Percentiles rank a stretch among this genome's conserved stretches.
Conservation (phyloP, 2,329 filamentous ascomycete species). For the Colletotrichum paranaense region DNA sequence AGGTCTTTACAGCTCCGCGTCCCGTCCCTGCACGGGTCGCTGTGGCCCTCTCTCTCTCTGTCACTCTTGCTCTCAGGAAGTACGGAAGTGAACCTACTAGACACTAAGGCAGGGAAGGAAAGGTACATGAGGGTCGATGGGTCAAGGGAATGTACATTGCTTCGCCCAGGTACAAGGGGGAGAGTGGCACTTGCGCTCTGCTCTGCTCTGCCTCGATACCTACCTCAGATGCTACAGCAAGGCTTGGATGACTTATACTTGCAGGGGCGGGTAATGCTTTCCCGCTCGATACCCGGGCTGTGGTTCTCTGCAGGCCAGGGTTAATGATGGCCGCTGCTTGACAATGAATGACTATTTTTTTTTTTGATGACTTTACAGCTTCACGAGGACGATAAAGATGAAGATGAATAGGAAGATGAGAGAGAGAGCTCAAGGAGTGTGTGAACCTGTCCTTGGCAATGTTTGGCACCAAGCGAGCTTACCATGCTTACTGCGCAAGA, state of each 20-base stretch:
- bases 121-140: slow-evolving; percentile 10
- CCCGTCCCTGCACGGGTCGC: slow-evolving; percentile 26
- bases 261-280: background rate
- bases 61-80: background rate
- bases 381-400: background rate
- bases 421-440: background rate
- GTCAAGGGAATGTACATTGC: background rate
- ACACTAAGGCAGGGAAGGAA: slow-evolving; percentile 4
- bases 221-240: background rate
- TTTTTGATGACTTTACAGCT: background rate
- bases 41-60: slow-evolving; percentile 3
- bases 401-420: background rate
- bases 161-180: slow-evolving; percentile 7
- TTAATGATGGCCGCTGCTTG: background rate
- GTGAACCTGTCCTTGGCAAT: background rate
- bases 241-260: background rate
- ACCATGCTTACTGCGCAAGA: slow-evolving; percentile 4
- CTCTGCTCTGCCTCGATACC: background rate
- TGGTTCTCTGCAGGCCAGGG: background rate
- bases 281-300: background rate
- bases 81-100: background rate
- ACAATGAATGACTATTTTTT: background rate
- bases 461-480: background rate
- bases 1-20: background rate
- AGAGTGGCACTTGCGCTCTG: background rate